A percentile compares a stretch with the other conserved stretches of the same genome.
phyloP scores from a whole-genome alignment of 768 basidiomycete genomes.

The Boletus rex-veris region DNA sequence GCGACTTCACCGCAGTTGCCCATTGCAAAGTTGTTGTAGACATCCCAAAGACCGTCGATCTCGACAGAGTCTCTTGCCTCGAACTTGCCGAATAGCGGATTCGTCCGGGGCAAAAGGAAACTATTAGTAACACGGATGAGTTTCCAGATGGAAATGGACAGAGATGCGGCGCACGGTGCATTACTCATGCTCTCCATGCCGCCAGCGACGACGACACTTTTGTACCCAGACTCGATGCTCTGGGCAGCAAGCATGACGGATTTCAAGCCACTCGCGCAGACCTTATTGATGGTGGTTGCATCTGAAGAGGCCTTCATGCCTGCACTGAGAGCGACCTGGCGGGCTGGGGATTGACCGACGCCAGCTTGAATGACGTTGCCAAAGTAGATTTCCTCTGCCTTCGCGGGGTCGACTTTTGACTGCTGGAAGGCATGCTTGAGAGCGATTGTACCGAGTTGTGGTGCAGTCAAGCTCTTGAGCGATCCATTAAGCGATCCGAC shows the following conservation, averaged over 20 bases:
- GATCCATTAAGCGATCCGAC: slow-evolving; percentile 89
- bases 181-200: slow-evolving; percentile 99
- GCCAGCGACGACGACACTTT: slow-evolving; percentile 84
- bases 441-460: slow-evolving; percentile 84
- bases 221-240: slow-evolving; percentile 82
- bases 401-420: slow-evolving; percentile 72
- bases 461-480: slow-evolving; percentile 84
- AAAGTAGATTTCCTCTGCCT: slow-evolving; percentile 94
- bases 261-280: slow-evolving; percentile 97
- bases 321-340: slow-evolving; percentile 92
- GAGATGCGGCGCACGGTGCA: slow-evolving; percentile 72
- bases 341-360: slow-evolving; percentile 96
- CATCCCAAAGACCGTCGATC: slow-evolving; percentile 93
- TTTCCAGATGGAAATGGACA: not conserved
- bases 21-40: slow-evolving; percentile 98
- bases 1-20: slow-evolving; percentile 92
- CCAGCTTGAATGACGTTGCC: slow-evolving; percentile 98
- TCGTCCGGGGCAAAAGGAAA: slow-evolving; percentile 78
- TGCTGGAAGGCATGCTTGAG: slow-evolving; percentile 87
- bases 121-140: slow-evolving; percentile 34
- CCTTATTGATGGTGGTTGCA: slow-evolving; percentile 99
- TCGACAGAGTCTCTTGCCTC: slow-evolving; percentile 84
- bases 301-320: slow-evolving; percentile 84
- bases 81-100: slow-evolving; percentile 86
- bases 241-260: slow-evolving; percentile 92